Base-by-base conservation (phyloP, 495 filamentous ascomycete species). In the Sabuloglossum arenarium region DNA sequence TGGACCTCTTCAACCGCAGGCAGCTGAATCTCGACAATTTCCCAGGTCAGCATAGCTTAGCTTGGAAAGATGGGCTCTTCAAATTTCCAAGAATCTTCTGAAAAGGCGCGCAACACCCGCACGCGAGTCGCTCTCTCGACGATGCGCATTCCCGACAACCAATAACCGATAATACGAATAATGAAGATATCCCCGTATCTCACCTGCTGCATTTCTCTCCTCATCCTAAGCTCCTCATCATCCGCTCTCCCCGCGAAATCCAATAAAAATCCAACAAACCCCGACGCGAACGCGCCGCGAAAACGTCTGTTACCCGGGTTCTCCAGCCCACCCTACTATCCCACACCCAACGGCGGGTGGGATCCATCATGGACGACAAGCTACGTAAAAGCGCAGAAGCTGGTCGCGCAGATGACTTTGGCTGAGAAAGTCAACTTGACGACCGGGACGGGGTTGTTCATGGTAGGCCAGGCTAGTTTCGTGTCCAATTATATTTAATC, bases 341-440 rank as follows among this genome's bases (percentile, higher is more conserved):
- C 45, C 2, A 24, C 45, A 3, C 45, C 45, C 10, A 47, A 47
- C 43, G 90, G 90, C 32, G 90, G 90, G n/a, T 86, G 79, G 0
- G 71, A 79, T 6, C 60, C 69, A 55, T 65, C 63, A 31, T 98
- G 90, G 90, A 75, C 75, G 21, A 78, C 80, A 39, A 85, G 81
- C 59, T 98, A 95, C 65, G 66, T 68, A 24, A 93, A 93, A 65
- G 90, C 90, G 0, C 78, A 81, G 47, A 73, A 71, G 56, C 66
- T 97, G 69, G 91, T 96, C 0, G 64, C 70, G 54, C 74, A 76
- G 64, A 94, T 97, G 89, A 86, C 79, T 10, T 68, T 97, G 37
- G 71, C 82, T 27, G 90, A 95, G 65, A 97, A 96, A 66, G 85
- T 97, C 56, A 96, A 96, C 66, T 73, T 96, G 60, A 96, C 91